These are phyloP conservation scores for Solanum hybrid DNA, from an alignment of 305 asterid genomes.

Conservation along the genomic window DNA sequence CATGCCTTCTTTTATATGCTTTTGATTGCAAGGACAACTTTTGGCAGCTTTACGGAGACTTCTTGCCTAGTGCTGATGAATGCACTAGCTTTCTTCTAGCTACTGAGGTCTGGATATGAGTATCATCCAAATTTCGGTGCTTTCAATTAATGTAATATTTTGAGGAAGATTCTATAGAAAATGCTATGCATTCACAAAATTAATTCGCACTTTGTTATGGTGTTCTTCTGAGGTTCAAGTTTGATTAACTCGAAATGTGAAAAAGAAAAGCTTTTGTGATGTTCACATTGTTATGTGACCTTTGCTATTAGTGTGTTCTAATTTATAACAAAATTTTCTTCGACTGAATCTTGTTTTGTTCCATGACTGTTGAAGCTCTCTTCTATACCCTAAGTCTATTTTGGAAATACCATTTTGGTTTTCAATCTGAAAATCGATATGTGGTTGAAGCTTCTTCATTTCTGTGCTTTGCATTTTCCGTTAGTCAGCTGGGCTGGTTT, in stretches of 20 bases:
- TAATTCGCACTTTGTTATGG: background rate
- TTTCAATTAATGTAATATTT: background rate
- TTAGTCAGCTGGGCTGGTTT: background rate
- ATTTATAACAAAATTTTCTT: background rate
- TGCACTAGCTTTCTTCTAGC: slow-evolving; percentile 92
- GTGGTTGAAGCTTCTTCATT: background rate
- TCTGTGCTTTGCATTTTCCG: background rate
- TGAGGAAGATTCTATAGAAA: background rate
- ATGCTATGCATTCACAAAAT: background rate
- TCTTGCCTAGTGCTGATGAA: slow-evolving; percentile 79
- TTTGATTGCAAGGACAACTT: slow-evolving; percentile 92
- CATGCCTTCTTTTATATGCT: slow-evolving; percentile 74
- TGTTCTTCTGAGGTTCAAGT: background rate
- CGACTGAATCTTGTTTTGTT: background rate
- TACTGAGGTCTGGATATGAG: slow-evolving; percentile 57
- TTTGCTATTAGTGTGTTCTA: background rate
- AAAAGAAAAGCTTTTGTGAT: background rate
- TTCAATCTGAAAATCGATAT: background rate
- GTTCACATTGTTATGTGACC: background rate
- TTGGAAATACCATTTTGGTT: background rate
- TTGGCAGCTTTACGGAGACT: slow-evolving; percentile 95
- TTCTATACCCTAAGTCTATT: background rate
- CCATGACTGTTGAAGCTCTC: background rate
- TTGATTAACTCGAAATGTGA: background rate
- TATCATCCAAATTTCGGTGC: background rate